phyloP scores from a whole-genome alignment of 2,329 filamentous ascomycete species.

The Colletotrichum brevisporum region DNA sequence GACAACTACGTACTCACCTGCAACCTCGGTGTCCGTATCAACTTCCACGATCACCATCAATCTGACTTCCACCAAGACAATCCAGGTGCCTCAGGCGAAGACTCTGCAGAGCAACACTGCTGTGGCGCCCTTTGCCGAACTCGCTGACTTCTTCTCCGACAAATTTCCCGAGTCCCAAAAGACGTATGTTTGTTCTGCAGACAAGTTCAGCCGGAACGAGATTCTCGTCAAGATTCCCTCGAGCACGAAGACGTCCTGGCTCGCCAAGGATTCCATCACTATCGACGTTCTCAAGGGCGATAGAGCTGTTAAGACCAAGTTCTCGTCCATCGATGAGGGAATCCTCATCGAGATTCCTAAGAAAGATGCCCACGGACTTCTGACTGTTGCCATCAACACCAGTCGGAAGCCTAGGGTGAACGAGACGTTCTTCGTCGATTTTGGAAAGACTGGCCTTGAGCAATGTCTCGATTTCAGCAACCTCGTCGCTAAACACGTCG shows the following conservation, averaged over 20 bases:
- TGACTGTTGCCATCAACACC: slow-evolving; percentile 71
- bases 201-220: slow-evolving; percentile 62
- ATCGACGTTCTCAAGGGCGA: slow-evolving; percentile 68
- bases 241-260: slow-evolving; percentile 66
- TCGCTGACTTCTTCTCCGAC: slow-evolving; percentile 59
- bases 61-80: slow-evolving; percentile 54
- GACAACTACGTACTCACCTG: slow-evolving; percentile 3
- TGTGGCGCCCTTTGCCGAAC: slow-evolving; percentile 55
- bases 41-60: slow-evolving; percentile 54
- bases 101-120: slow-evolving; percentile 46
- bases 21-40: slow-evolving; percentile 16
- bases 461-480: slow-evolving; percentile 61
- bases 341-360: slow-evolving; percentile 66
- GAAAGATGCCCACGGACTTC: slow-evolving; percentile 69
- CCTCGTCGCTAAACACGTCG: slow-evolving; percentile 58
- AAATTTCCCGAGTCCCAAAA: slow-evolving; percentile 49
- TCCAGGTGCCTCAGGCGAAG: slow-evolving; percentile 47
- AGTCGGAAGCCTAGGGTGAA: slow-evolving; percentile 72
- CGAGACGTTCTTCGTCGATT: slow-evolving; percentile 73
- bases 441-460: slow-evolving; percentile 64
- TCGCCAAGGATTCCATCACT: slow-evolving; percentile 69
- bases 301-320: slow-evolving; percentile 62
- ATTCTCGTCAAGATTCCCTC: slow-evolving; percentile 69
- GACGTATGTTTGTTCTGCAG: slow-evolving; percentile 59
- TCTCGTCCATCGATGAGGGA: slow-evolving; percentile 63